phyloP scores from a whole-genome alignment of 139 green algal species.

The Picochlorum costavermella region DNA sequence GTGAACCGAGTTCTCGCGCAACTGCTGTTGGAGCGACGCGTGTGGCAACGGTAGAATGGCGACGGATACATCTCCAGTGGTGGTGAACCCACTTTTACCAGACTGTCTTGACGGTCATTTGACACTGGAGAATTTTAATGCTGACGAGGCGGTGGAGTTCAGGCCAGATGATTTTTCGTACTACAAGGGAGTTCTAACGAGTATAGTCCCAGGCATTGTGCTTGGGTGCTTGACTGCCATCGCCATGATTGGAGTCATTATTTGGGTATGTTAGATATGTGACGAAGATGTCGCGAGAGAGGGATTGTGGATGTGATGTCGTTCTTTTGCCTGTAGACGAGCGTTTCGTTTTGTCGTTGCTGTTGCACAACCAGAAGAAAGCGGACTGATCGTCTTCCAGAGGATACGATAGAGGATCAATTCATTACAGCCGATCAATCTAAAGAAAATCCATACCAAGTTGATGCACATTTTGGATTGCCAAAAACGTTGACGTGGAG shows the following conservation, averaged over 20 bases:
- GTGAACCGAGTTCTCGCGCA: background rate
- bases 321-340: background rate
- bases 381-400: background rate
- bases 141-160: background rate
- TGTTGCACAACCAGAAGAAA: background rate
- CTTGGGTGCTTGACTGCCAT: constrained; percentile 12
- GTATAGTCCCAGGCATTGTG: constrained; percentile 18
- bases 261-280: constrained; percentile 3
- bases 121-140: background rate
- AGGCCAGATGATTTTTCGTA: background rate
- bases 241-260: constrained; percentile 17
- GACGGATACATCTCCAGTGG: background rate
- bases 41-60: background rate
- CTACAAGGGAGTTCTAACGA: constrained; percentile 12
- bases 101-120: background rate
- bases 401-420: background rate
- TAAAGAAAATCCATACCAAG: background rate
- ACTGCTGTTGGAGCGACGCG: background rate
- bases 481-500: background rate
- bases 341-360: background rate
- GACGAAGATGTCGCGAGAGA: too few species aligned
- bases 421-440: background rate
- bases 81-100: background rate
- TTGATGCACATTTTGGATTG: background rate
- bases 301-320: too few species aligned